A percentile compares a stretch with the other conserved stretches of the same genome.
Conservation (phyloP, 2,329 filamentous ascomycete genomes). For the Mariannaea sp. region DNA sequence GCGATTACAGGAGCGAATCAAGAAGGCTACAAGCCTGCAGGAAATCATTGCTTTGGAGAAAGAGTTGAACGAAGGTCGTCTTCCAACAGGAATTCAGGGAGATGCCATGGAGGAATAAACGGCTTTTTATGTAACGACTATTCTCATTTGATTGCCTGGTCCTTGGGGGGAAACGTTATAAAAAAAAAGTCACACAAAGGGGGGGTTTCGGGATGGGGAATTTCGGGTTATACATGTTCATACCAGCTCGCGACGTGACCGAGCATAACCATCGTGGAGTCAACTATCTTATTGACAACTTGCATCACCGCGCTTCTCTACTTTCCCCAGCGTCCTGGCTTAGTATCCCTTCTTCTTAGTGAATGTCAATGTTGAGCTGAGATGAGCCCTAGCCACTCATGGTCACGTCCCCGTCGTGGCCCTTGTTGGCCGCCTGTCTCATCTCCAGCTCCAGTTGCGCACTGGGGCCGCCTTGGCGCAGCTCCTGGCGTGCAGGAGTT, state of each 20-base stretch:
- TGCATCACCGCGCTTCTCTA: slow-evolving; percentile 2
- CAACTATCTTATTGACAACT: slow-evolving; percentile 11
- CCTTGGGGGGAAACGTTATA: slow-evolving; percentile 13
- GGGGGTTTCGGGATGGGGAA: slow-evolving; percentile 20
- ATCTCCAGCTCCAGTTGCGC: slow-evolving; percentile 62
- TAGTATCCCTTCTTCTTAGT: no score
- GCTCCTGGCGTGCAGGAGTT: slow-evolving; percentile 32
- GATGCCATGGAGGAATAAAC: slow-evolving; percentile 67
- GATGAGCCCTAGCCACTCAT: slow-evolving; percentile 66
- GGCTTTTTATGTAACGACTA: slow-evolving; percentile 2
- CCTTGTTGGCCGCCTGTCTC: slow-evolving; percentile 52
- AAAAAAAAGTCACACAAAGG: slow-evolving; percentile 26
- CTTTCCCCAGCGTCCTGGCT: background rate
- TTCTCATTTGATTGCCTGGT: slow-evolving; percentile 8
- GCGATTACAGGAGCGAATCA: slow-evolving; percentile 83
- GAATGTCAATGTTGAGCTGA: no score
- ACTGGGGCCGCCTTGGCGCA: slow-evolving; percentile 50
- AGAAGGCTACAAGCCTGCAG: slow-evolving; percentile 83
- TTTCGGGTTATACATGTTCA: slow-evolving; percentile 22
- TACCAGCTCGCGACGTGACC: slow-evolving; percentile 17
- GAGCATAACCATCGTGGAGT: slow-evolving; percentile 14
- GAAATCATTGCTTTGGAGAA: slow-evolving; percentile 92
- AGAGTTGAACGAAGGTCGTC: slow-evolving; percentile 84
- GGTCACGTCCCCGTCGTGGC: slow-evolving; percentile 58
- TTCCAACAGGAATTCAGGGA: slow-evolving; percentile 70